phyloP scores from a whole-genome alignment of 768 basidiomycete species.

The Dacryopinax primogenitus region DNA sequence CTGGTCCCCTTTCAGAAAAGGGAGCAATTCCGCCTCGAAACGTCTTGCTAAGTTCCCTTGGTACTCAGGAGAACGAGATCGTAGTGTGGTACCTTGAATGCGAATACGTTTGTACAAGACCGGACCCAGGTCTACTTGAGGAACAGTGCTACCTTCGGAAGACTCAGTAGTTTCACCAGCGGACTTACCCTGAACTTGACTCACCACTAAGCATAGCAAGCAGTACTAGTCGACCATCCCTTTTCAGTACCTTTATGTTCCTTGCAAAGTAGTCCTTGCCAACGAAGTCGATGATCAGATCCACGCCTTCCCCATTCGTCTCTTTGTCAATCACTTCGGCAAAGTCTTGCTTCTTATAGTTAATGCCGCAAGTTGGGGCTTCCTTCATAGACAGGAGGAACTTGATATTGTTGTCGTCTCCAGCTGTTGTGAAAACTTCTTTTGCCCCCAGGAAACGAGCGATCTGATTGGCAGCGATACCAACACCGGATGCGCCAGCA shows the following conservation, averaged over 20 bases:
- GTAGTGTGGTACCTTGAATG: constrained; percentile 78
- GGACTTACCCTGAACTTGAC: no score
- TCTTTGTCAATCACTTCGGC: constrained; percentile 53
- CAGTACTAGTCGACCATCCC: constrained; percentile 64
- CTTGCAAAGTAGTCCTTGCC: constrained; percentile 59
- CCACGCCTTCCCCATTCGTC: constrained; percentile 57
- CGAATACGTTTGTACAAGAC: constrained; percentile 75
- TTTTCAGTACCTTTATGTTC: constrained; percentile 55
- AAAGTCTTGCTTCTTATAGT: constrained; percentile 79
- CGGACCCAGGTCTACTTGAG: constrained; percentile 44
- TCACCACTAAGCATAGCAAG: constrained; percentile 55
- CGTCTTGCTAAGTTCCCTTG: constrained; percentile 46
- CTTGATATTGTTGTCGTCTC: constrained; percentile 66
- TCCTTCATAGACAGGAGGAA: constrained; percentile 49
- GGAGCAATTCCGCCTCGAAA: neutral
- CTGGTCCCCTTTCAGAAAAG: neutral
- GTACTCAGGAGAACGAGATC: constrained; percentile 57
- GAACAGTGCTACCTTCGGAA: constrained; percentile 22
- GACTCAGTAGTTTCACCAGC: neutral
- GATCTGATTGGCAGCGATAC: constrained; percentile 75
- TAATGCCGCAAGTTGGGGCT: constrained; percentile 62
- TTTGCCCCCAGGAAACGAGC: constrained; percentile 61
- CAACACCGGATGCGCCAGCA: constrained; percentile 84
- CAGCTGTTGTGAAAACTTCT: constrained; percentile 74
- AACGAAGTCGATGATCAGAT: constrained; percentile 78